Evolutionary conservation across 108 stramenopile genomes (phyloP).

Genomic region (Nitzschia sp.): DNA sequence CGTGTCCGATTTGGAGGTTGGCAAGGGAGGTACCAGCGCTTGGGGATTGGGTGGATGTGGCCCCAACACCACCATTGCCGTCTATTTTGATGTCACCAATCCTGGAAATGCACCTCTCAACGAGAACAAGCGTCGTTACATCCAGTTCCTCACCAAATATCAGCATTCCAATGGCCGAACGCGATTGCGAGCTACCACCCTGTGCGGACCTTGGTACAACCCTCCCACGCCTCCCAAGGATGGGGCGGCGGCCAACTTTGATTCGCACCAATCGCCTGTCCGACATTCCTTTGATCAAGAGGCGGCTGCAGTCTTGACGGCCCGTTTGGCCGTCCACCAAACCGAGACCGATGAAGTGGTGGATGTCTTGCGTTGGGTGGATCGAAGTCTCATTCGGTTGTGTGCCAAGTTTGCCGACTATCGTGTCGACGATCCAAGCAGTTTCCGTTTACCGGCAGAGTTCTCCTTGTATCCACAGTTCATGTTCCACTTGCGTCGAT

Average conservation of each 20-base stretch:
- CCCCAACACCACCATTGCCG: slow-evolving; percentile 93
- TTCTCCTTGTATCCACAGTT: slow-evolving; percentile 98
- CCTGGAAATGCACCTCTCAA: slow-evolving; percentile 77
- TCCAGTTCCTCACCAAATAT: slow-evolving; percentile 98
- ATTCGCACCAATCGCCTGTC: slow-evolving; percentile 60
- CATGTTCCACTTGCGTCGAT: slow-evolving; percentile 93
- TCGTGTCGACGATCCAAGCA: slow-evolving; percentile 88
- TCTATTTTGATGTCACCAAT: slow-evolving; percentile 98
- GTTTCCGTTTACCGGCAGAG: slow-evolving; percentile 91
- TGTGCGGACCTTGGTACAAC: slow-evolving; percentile 94
- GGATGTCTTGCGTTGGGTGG: slow-evolving; percentile 98
- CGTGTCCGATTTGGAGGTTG: slow-evolving; percentile 94
- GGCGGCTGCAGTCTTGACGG: slow-evolving; percentile 96
- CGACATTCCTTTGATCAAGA: slow-evolving; percentile 96
- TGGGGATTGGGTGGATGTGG: slow-evolving; percentile 97
- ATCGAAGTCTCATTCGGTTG: slow-evolving; percentile 95
- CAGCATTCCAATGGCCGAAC: slow-evolving; percentile 91
- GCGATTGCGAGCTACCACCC: slow-evolving; percentile 92
- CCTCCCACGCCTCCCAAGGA: slow-evolving; percentile 56
- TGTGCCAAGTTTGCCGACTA: slow-evolving; percentile 98
- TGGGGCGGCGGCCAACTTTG: slow-evolving; percentile 40
- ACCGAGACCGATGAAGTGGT: slow-evolving; percentile 93
- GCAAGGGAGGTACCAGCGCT: slow-evolving; percentile 95
- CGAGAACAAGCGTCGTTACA: slow-evolving; percentile 85
- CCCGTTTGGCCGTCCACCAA: slow-evolving; percentile 92